A percentile compares a stretch with the other conserved stretches of the same genome.
phyloP scores from a whole-genome alignment of 1,284 basidiomycete species.

The Sporisorium scitamineum region DNA sequence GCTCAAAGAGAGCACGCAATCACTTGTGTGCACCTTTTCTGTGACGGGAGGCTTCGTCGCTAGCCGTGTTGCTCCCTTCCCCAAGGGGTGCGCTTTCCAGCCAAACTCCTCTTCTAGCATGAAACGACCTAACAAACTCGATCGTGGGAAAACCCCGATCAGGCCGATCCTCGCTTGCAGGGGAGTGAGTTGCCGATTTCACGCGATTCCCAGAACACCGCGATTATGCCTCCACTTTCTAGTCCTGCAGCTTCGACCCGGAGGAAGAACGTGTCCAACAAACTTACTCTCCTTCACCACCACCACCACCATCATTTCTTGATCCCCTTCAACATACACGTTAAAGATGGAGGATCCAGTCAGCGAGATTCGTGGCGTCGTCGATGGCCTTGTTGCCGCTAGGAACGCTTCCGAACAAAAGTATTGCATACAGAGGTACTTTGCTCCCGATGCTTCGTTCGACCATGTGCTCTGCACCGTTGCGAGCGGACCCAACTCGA shows the following conservation, averaged over 20 bases:
- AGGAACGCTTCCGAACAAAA: conserved; percentile 61
- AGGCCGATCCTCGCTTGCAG: too few relatives aligned
- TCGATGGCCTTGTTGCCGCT: conserved; percentile 64
- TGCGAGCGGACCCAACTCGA: conserved; percentile 49
- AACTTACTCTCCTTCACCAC: neutral
- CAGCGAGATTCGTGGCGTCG: conserved; percentile 58
- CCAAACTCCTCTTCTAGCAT: too few relatives aligned
- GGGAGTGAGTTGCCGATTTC: neutral
- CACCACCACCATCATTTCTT: neutral
- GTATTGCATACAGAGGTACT: conserved; percentile 58
- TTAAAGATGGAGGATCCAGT: conserved; percentile 63
- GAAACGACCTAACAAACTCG: too few relatives aligned
- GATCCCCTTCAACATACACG: neutral
- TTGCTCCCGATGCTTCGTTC: conserved; percentile 62
- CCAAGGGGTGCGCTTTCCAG: too few relatives aligned
- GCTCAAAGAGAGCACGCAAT: too few relatives aligned
- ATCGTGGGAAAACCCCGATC: too few relatives aligned
- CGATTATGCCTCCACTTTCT: neutral
- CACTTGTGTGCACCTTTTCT: too few relatives aligned
- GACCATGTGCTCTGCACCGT: conserved; percentile 67
- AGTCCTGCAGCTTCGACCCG: neutral
- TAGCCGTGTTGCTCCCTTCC: too few relatives aligned
- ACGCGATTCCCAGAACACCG: neutral
- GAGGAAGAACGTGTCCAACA: neutral
- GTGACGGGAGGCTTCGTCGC: too few relatives aligned